A percentile compares a stretch with the other conserved stretches of the same genome.
Conservation (phyloP, 1,284 basidiomycete species). For the Anthracocystis walkeri region DNA sequence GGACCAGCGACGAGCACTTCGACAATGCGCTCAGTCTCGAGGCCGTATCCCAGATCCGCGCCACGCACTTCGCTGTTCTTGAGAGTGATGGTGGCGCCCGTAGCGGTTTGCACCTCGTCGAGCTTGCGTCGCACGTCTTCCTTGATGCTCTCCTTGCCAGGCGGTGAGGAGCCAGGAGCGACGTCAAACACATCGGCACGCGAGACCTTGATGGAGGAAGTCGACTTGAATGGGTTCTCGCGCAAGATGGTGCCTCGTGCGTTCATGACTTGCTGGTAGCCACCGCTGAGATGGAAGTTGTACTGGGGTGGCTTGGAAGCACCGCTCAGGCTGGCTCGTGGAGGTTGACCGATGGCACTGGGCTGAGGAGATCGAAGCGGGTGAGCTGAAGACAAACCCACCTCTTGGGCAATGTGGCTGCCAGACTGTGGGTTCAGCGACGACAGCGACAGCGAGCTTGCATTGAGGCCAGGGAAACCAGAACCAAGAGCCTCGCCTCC, state of each 20-base stretch:
- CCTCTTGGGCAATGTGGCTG: constrained; percentile 46
- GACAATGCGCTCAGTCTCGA: constrained; percentile 92
- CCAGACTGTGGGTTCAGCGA: constrained; percentile 49
- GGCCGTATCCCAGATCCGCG: constrained; percentile 73
- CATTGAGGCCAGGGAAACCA: constrained; percentile 46
- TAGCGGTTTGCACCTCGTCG: constrained; percentile 90
- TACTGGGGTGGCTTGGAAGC: constrained; percentile 53
- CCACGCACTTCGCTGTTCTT: constrained; percentile 67
- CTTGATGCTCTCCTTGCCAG: constrained; percentile 77
- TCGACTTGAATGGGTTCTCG: constrained; percentile 86
- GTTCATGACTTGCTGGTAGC: constrained; percentile 91
- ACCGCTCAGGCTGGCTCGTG: constrained; percentile 35
- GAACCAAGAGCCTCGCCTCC: constrained; percentile 37
- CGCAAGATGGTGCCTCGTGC: constrained; percentile 88
- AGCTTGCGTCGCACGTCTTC: constrained; percentile 85
- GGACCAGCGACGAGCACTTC: constrained; percentile 88
- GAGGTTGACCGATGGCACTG: constrained; percentile 17
- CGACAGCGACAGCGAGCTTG: constrained; percentile 51
- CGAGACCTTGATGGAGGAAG: constrained; percentile 85
- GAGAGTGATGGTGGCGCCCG: constrained; percentile 87
- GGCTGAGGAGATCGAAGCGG: constrained; percentile 28
- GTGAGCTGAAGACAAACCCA: constrained; percentile 29
- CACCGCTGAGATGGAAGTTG: constrained; percentile 90
- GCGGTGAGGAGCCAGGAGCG: constrained; percentile 32
- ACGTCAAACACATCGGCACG: constrained; percentile 84